A percentile compares a stretch with the other conserved stretches of the same genome.
Evolutionary conservation across 179 eudicot genomes (phyloP).

Genomic region (Amaranthus tricolor): DNA sequence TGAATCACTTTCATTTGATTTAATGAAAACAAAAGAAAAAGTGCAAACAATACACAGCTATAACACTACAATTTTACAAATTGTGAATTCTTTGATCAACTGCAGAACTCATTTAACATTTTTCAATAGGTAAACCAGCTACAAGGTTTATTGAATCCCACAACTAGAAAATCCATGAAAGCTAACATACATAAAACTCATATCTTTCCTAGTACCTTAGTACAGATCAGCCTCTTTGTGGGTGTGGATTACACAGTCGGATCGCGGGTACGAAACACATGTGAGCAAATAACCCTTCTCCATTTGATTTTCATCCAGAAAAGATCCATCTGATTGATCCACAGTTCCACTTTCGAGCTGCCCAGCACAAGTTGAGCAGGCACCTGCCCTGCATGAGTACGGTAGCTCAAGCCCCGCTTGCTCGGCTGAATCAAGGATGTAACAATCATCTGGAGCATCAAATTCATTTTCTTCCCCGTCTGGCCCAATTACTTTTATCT

Average conservation of each 20-base stretch:
- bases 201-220: constrained; percentile 24
- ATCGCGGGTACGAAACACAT: constrained; percentile 68
- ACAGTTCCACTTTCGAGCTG: constrained; percentile 47
- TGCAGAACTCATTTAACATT: constrained; percentile 5
- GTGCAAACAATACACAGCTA: too few species aligned
- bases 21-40: too few species aligned
- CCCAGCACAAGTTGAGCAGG: constrained; percentile 93
- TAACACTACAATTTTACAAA: not conserved
- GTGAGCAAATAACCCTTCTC: constrained; percentile 64
- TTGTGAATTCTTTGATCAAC: not conserved
- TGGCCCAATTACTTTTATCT: constrained; percentile 65
- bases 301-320: constrained; percentile 73
- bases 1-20: too few species aligned
- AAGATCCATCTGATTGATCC: constrained; percentile 86
- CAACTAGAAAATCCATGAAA: constrained; percentile 5
- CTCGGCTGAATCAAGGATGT: constrained; percentile 79
- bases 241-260: constrained; percentile 80
- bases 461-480: constrained; percentile 62
- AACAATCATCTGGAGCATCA: constrained; percentile 67
- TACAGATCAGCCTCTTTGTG: constrained; percentile 83
- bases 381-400: constrained; percentile 90
- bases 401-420: constrained; percentile 67
- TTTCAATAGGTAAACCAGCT: not conserved
- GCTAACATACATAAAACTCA: constrained; percentile 8
- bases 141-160: constrained; percentile 11